Evolutionary conservation across 352 stramenopile species (phyloP).

Genomic region (Globisporangium solare): DNA sequence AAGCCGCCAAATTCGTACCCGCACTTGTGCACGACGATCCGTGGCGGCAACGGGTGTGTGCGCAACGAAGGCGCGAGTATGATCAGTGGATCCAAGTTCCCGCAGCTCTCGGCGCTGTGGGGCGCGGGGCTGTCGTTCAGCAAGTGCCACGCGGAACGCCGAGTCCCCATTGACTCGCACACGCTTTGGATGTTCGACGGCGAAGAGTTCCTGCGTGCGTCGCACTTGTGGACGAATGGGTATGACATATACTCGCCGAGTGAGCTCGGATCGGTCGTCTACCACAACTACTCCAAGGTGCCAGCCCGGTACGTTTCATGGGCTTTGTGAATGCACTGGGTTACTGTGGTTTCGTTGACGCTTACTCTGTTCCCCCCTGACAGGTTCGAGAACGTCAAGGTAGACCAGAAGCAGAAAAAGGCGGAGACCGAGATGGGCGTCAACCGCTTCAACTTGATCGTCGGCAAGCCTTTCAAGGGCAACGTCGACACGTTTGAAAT

Average conservation of each 20-base stretch:
- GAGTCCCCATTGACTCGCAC: constrained; percentile 70
- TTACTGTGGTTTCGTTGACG: not conserved
- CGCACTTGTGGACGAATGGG: constrained; percentile 55
- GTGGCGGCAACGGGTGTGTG: constrained; percentile 59
- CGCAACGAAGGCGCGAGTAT: constrained; percentile 77
- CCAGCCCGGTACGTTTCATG: constrained; percentile 28
- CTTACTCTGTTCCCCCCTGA: too few relatives aligned
- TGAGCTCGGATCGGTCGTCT: constrained; percentile 50
- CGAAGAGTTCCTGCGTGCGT: constrained; percentile 62
- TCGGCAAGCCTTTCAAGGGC: constrained; percentile 56
- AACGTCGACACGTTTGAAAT: constrained; percentile 56
- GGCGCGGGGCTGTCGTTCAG: constrained; percentile 76
- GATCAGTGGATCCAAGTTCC: constrained; percentile 68
- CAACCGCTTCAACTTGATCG: constrained; percentile 55
- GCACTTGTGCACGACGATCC: constrained; percentile 73
- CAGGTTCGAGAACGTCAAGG: constrained; percentile 52
- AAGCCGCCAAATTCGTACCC: constrained; percentile 48
- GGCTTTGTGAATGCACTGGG: not conserved
- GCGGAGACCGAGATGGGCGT: constrained; percentile 45
- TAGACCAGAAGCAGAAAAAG: constrained; percentile 35
- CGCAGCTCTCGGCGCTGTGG: constrained; percentile 71
- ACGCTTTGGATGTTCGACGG: constrained; percentile 79
- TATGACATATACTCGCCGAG: constrained; percentile 75
- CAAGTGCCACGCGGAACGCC: constrained; percentile 80
- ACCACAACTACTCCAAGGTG: constrained; percentile 76